Evolutionary conservation across 257 asterid genomes (phyloP), one percentile per base, ranked within the genome.

Genomic region (Mitragyna speciosa): DNA sequence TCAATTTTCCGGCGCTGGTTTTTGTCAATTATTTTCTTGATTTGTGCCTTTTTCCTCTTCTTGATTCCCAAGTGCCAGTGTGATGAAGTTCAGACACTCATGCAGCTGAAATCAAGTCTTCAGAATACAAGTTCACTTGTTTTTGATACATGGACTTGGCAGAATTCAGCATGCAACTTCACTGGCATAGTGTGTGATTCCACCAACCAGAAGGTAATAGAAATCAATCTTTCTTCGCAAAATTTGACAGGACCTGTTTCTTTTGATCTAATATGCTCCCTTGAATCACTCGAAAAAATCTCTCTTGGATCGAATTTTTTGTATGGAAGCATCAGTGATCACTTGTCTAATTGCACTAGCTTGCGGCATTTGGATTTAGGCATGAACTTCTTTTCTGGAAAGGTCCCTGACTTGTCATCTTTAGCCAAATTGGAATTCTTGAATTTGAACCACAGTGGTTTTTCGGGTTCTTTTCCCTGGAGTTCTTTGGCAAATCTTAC

Each of bases 401-500:
- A 73, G 75, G 75, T 85, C 41, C 89, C 89, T 45, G 81, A 81
- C 6, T 75, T 87, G 76, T 83, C 89, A 4, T 58, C 86, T 69
- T 76, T 87, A 54, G 66, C 36, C 15, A 76, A 80, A 59, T 71
- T 87, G 79, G 73, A 71, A 77, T 75, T 82, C 39, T 82, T 87
- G 86, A 79, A 48, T 70, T 70, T 85, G 80, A 87, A 72, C 43
- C 30, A 8, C 5, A 82, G 86, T 76, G 89, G 89, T 16, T 59
- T 85, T 77, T 81, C 88, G 7, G 89, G 88, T 51, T 22, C 64
- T 65, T 87, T 85, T 81, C 91, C 88, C 2, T 87, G 91, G 91
- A 82, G 78, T 33, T 82, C 89, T 17, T 74, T 87, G 71, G 82
- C 54, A 72, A 87, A 85, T 79, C 64, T 82, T 54, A 83, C 91